phyloP scores from a whole-genome alignment of 1,139 yeast species.

The Chernovozyma aurita region DNA sequence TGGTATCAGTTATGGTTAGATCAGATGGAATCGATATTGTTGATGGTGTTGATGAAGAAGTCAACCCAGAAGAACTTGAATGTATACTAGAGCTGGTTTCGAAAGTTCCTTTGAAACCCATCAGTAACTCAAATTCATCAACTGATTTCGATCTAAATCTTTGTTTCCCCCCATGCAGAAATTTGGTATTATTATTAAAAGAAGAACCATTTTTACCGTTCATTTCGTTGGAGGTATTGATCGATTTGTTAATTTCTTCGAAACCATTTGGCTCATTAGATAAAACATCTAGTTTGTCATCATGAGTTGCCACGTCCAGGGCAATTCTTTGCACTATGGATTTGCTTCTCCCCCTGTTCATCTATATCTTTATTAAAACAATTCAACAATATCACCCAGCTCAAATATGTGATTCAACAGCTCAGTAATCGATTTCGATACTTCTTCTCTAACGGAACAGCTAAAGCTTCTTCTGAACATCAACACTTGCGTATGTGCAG shows the following conservation, averaged over 20 bases:
- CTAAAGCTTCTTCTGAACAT: no score
- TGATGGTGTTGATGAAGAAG: not conserved
- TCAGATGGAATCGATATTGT: not conserved
- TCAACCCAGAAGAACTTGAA: not conserved
- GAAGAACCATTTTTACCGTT: not conserved
- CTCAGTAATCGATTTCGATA: not conserved
- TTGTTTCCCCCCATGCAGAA: not conserved
- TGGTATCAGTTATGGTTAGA: not conserved
- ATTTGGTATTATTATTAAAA: not conserved
- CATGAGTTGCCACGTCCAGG: slow-evolving; percentile 29
- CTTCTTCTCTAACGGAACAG: no score
- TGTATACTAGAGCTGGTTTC: not conserved
- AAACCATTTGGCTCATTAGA: not conserved
- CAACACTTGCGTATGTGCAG: no score
- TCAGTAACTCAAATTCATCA: not conserved
- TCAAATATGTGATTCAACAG: not conserved
- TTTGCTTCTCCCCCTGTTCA: slow-evolving; percentile 42
- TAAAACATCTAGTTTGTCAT: slow-evolving; percentile 9
- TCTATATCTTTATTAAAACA: slow-evolving; percentile 10
- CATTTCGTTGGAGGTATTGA: not conserved
- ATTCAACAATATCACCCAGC: no score
- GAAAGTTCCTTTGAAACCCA: not conserved
- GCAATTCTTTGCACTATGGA: slow-evolving; percentile 49
- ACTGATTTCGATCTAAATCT: not conserved
- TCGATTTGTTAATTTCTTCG: not conserved